phyloP scores from a whole-genome alignment of 768 basidiomycete genomes.

The Xerocomus spinulosus region DNA sequence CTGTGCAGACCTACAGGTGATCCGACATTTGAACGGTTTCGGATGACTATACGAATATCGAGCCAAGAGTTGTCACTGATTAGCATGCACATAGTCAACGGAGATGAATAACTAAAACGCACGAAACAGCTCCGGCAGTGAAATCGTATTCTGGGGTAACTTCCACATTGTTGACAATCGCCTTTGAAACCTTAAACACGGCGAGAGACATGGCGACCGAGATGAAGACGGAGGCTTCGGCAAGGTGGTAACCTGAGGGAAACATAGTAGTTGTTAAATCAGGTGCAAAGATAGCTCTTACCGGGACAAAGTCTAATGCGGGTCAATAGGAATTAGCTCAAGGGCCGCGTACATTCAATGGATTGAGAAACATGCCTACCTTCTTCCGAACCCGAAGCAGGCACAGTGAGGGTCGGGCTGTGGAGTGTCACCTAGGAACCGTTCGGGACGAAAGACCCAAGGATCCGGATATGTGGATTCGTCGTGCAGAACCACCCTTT shows the following conservation, averaged over 20 bases:
- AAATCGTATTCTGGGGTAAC: constrained; percentile 41
- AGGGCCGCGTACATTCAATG: no score
- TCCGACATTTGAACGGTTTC: constrained; percentile 51
- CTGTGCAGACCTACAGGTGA: constrained; percentile 48
- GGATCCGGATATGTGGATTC: constrained; percentile 36
- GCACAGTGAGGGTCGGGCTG: constrained; percentile 15
- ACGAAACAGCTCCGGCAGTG: constrained; percentile 45
- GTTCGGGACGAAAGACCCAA: constrained; percentile 30
- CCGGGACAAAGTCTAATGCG: constrained; percentile 19
- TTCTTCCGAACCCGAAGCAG: constrained; percentile 29
- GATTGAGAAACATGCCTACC: constrained; percentile 9
- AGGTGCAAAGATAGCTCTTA: not conserved
- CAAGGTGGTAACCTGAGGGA: constrained; percentile 27
- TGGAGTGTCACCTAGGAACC: constrained; percentile 24
- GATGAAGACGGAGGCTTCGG: constrained; percentile 26
- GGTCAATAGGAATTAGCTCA: not conserved
- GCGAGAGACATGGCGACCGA: constrained; percentile 38
- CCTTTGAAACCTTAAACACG: constrained; percentile 41
- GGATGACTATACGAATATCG: constrained; percentile 34
- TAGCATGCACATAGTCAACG: no score
- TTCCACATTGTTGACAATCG: constrained; percentile 37
- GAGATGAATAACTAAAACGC: constrained; percentile 1
- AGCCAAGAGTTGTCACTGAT: not conserved
- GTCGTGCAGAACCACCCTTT: constrained; percentile 54
- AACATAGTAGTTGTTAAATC: not conserved